Evolutionary conservation across 2,329 filamentous ascomycete species (phyloP), one percentile per base, ranked within the genome.

Genomic region (Ophiobolus disseminans): DNA sequence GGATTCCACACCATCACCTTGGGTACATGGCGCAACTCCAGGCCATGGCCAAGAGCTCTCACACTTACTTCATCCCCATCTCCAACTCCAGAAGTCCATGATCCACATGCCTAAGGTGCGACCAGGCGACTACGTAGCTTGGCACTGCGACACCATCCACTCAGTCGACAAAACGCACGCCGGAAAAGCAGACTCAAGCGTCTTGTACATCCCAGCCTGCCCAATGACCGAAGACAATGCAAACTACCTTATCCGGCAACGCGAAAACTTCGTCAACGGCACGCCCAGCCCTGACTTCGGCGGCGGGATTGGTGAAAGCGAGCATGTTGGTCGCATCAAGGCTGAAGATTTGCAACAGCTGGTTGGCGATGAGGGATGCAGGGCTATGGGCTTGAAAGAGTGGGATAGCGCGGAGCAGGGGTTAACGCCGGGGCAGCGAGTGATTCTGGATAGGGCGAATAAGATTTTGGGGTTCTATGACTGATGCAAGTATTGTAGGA

Each of bases 181-280:
- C 1, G 93, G 92, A 1, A 78, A 75, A 1, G 73, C 77, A 0
- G 92, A 97, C 70, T 91, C 89, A 0, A 91, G 87, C 60, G 92
- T 96, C 0, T 66, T 97, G 50, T 97, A 97, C 65, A 96, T 97
- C 45, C 91, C 92, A 0, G 86, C 90, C 0, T 94, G 89, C 45
- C 91, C 92, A 0, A 80, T 91, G 22, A 96, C 91, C 0, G 83
- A 87, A 43, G 75, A 79, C 30, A 96, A 94, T 62, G 86, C 88
- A 0, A 74, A 82, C 17, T 94, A 92, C 66, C 77, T 93, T 1
- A 79, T 75, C 1, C 80, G 83, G 13, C 91, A 96, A 75, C 82
- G 88, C 16, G 78, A 84, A n/a, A 82, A 84, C 0, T 94, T 94
- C 59, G 71, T 87, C 2, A 68, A 76, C 0, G 91, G 91, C 4